Evolutionary conservation across 2,329 filamentous ascomycete species (phyloP), one percentile per base, ranked within the genome.

Genomic region (Lecanicillium sp.): DNA sequence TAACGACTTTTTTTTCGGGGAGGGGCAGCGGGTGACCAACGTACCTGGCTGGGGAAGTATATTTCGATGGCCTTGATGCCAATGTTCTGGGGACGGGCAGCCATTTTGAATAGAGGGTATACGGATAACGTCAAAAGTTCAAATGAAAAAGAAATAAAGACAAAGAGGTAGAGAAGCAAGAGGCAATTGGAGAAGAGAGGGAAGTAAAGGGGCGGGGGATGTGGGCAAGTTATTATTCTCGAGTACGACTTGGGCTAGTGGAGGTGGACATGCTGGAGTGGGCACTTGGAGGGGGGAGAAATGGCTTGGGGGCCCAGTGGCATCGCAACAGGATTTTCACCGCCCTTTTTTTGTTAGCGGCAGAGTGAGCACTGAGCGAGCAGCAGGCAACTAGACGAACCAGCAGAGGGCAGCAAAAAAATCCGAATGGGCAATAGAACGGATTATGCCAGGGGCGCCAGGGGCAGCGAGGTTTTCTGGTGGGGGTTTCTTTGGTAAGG

Each of bases 21-120:
- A 43, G 47, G 33, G 47, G 47, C 20, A 44, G 35, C 33, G 43
- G 49, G 48, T 52, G 35, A 49, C 39, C 52, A 40, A 71, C 82
- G 55, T 71, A 91, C 87, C 82, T 91, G 87, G 68, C 78, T 86
- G 56, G 87, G 87, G 65, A 89, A 87, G 70, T 93, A 93, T 65
- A 93, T 81, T 68, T 93, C 87, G 69, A 93, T 87, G 84, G 86
- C 87, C 76, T 93, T 91, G 67, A 93, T 90, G 78, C 87, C 87
- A 69, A 93, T 84, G 73, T 91, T 91, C 70, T 90, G 82, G 56
- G 87, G 86, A 71, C 86, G 84, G 59, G 83, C 67, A 64, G 85
- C 78, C 86, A 90, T 90, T 51, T 53, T 73, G 61, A 56, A 55
- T n/a, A n/a, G 30, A 20, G 14, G 27, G 37, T 48, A 29, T 48